Percentiles rank a stretch among this genome's conserved stretches.
Conservation (phyloP, 768 basidiomycete species). For the Podaxis carcinomalis region DNA sequence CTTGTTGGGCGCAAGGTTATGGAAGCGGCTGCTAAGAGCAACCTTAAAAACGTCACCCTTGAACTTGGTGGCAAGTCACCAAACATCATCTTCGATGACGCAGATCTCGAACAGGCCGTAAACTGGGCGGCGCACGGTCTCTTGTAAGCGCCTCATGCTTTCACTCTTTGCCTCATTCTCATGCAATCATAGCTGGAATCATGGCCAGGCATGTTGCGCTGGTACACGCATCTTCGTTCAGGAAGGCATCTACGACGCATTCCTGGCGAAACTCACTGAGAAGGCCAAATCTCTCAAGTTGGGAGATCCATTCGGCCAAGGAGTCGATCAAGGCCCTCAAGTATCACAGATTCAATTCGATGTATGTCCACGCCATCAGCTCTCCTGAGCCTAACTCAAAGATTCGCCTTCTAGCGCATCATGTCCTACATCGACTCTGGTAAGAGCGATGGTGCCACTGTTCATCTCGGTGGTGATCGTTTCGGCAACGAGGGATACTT, state of each 20-base stretch:
- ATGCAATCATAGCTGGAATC: slow-evolving; percentile 43
- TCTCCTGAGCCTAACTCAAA: neutral
- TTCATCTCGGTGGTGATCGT: slow-evolving; percentile 56
- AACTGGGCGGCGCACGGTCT: slow-evolving; percentile 71
- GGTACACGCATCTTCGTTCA: slow-evolving; percentile 86
- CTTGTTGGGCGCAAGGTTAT: slow-evolving; percentile 75
- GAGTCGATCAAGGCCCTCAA: slow-evolving; percentile 72
- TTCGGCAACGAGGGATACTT: slow-evolving; percentile 64
- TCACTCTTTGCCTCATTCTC: neutral
- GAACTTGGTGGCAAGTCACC: slow-evolving; percentile 81
- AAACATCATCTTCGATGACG: slow-evolving; percentile 69
- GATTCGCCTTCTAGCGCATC: slow-evolving; percentile 45
- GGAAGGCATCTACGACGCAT: slow-evolving; percentile 72
- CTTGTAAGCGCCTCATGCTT: slow-evolving; percentile 44
- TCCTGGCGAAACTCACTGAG: slow-evolving; percentile 58
- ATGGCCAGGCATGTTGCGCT: slow-evolving; percentile 79
- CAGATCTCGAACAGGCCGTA: slow-evolving; percentile 67
- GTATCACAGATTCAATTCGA: slow-evolving; percentile 73
- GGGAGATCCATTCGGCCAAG: slow-evolving; percentile 64
- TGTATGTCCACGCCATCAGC: slow-evolving; percentile 32
- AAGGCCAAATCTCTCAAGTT: slow-evolving; percentile 52
- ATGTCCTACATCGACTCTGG: slow-evolving; percentile 75
- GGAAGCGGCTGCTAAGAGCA: slow-evolving; percentile 74
- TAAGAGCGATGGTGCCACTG: slow-evolving; percentile 61
- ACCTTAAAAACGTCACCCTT: slow-evolving; percentile 81